Base-by-base conservation (phyloP, 2,329 filamentous ascomycete genomes). In the Calycina herbarum region DNA sequence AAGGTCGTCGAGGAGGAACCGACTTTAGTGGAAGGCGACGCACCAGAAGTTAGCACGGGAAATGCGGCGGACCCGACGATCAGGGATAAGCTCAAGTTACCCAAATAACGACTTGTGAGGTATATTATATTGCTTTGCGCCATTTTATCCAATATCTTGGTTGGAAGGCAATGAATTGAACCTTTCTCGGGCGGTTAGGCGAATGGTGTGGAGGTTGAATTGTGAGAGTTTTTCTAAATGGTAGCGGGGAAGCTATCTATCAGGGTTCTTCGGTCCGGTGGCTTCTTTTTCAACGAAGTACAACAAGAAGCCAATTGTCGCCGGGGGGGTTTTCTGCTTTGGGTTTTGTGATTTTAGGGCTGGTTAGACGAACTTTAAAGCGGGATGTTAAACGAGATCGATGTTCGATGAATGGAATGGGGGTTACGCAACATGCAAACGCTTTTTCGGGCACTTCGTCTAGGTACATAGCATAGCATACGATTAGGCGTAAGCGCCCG, bases 1-100 rank as follows among this genome's bases (percentile, higher is more conserved):
- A 75, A 70, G 57, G 74, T 75, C 1, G 68, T 75, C 17, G 74
- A 76, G 63, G 74, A 76, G 59, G 75, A 76, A 24, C 69, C 73
- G 13, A 54, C 62, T 27, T 57, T 74, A 3, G 67, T 72, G 2
- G 70, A 73, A 33, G 69, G 71, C n/a, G 70, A 72, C 58, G 58
- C 35, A n/a, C 66, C 68, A 8, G 70, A 73, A 63, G 57, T 71
- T 15, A 45, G 64, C 24, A 66, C 62, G 10, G 59, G 65, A 1
- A 64, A 66, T 45, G 68, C 67, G 7, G 61, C 57, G 24, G 65
- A 63, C 58, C 67, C 70, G 6, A 68, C 70, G 17, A 69, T 65
- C 20, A 66, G 63, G 60, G 65, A 65, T 40, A 71, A 66, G 40
- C 62, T 70, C 61, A 64, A 70, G 54, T 65, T 73, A 51, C 70